Base-by-base conservation (phyloP, 345 rosid genomes). In the Noccaea caerulescens region DNA sequence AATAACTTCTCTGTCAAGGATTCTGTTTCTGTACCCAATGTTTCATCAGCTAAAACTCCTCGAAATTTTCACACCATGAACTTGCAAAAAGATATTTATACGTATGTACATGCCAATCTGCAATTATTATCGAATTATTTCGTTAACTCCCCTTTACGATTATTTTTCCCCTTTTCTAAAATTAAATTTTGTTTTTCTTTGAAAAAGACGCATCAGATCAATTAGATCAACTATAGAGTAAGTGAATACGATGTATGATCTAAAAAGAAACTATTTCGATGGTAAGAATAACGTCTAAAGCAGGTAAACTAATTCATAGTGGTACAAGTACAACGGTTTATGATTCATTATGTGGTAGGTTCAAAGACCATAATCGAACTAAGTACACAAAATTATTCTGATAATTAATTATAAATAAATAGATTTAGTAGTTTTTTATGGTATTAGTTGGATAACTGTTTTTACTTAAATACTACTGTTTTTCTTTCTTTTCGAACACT, bases 1-100 rank as follows among this genome's bases (percentile, higher is more conserved):
- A 76, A 69, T 76, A 63, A 76, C 79, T 69, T 76, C 75, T 69
- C 75, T 69, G 66, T 63, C 75, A 76, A 69, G 75, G 75, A 76
- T 76, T 76, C 79, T 69, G 70, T 76, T 76, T 45, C 70, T 69
- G 74, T 45, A 37, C 62, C 62, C 69, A 52, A 68, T 75, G 79
- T 75, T 60, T 66, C 61, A 39, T 47, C 66, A 46, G 6, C 68
- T 42, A 12, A 42, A 52, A 44, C 45, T 68, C 49, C 73, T 75
- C 73, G 78, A 74, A 59, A 5, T 11, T 59, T 67, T 67, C 78
- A 60, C 47, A 67, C 73, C 34, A 74, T 44, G 25, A 74, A 74
- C 68, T 69, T 67, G 73, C 78, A 34, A 67, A 74, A 75, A 52
- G 58, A 16, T 62, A 23, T 14, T 0, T 55, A 33, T 20, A 50